Base-by-base conservation (phyloP, 2,329 filamentous ascomycete genomes). In the Aspergillus calidoustus region DNA sequence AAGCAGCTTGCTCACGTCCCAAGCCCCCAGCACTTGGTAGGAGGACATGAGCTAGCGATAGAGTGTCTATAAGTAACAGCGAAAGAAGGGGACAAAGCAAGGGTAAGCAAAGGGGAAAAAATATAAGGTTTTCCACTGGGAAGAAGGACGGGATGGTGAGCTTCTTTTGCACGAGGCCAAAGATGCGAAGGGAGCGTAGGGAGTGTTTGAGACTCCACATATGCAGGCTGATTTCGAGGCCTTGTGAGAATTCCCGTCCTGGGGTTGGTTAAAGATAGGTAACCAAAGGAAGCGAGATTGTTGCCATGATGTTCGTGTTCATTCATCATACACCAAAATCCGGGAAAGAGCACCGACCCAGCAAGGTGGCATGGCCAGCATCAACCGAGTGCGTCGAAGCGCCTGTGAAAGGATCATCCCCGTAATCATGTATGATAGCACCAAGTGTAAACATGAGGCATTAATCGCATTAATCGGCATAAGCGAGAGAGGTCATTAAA, bases 301-400 rank as follows among this genome's bases (percentile, higher is more conserved):
- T 43, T 58, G 47, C 11, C 34, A 47, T 52, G 55, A 28, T 44
- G 41, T 49, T 44, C 15, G 13, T 41, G 43, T 50, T 53, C 52
- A 48, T 58, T 55, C 63, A 64, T 58, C 43, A 66, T 64, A 66
- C 60, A 62, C 56, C 64, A 61, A 34, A 60, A 54, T 49, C 30
- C 60, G 25, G 59, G 19, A 66, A 58, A 57, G 57, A 64, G 44
- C 64, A 64, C 61, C 52, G 55, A 55, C 63, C 55, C 56, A 62
- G 62, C 64, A 68, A 69, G 65, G 66, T 69, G 71, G 70, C 62
- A 70, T 74, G 72, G 74, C 72, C 74, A 74, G 74, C 73, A 75
- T 66, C 68, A 66, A 74, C 72, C 72, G 68, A 66, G 68, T 66
- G 67, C 61, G 62, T 59, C 46, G 50, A 46, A 62, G 60, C 61